Base-by-base conservation (phyloP, 2,329 filamentous ascomycete genomes). In the Gaeumannomyces tritici region DNA sequence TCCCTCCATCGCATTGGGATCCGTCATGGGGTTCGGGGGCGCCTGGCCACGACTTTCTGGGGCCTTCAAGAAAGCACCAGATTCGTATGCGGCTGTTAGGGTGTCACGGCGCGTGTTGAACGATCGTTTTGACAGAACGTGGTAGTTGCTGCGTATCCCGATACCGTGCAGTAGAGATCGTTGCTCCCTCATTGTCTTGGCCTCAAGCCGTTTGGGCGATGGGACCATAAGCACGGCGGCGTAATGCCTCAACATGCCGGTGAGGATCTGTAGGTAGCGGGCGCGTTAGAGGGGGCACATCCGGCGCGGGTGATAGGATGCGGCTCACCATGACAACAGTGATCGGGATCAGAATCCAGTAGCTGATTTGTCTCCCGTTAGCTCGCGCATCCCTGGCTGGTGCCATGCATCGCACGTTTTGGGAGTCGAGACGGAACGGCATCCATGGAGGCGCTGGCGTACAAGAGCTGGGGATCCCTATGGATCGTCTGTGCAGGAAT, bases 331-430 rank as follows among this genome's bases (percentile, higher is more conserved):
- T 99, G 73, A 99, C 95, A 70, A 96, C 83, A 58, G 93, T 96
- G 75, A 99, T 99, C 65, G 95, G 95, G 66, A 97, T 88, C 64
- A 99, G 83, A 77, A 99, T 99, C 95, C 95, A 99, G 83, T 97
- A 98, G 79, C 95, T 99, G n/a, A 71, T 62, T 31, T 29, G 11
- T 31, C 5, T 18, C 29, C n/a, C 11, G 42, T 61, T 24, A 55
- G 59, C 27, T 35, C 21, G 18, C 12, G 59, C 8, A 13, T 51
- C 26, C 21, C 5, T 11, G 13, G 42, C 7, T 18, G 24, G 21
- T 51, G 18, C 42, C 18, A 51, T 24, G 21, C 6, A 21, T n/a
- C 24, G 18, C 3, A n/a, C 21, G 42, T 9, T 5, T 51, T 8
- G 21, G 18, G 8, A 3, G 21, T 51, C 21, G 18, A 9, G 24